phyloP scores from a whole-genome alignment of 768 basidiomycete genomes.

The Tylopilus balloui region DNA sequence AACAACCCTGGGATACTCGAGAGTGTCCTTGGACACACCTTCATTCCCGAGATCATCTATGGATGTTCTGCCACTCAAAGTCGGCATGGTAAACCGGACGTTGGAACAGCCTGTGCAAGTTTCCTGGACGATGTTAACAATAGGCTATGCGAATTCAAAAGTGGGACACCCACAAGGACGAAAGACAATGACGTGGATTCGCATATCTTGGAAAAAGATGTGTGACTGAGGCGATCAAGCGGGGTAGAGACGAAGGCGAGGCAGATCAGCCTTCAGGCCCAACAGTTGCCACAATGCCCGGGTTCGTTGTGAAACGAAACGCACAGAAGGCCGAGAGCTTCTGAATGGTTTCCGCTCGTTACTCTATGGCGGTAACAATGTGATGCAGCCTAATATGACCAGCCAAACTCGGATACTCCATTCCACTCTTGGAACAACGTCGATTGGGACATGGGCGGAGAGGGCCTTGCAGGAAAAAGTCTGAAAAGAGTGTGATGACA shows the following conservation, averaged over 20 bases:
- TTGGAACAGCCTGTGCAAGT: slow-evolving; percentile 26
- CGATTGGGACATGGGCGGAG: no score
- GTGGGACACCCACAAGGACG: slow-evolving; percentile 1
- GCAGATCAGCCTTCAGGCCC: slow-evolving; percentile 3
- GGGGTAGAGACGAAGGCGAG: slow-evolving; percentile 3
- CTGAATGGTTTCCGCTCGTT: background rate
- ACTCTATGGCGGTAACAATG: background rate
- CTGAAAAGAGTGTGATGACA: no score
- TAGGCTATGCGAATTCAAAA: slow-evolving; percentile 8
- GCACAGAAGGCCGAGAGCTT: background rate
- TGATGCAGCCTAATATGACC: no score
- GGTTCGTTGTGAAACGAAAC: slow-evolving; percentile 8
- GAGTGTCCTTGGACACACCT: no score
- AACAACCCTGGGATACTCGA: no score
- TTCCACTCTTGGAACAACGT: background rate
- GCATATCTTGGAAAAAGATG: slow-evolving; percentile 13
- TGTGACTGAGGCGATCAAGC: background rate
- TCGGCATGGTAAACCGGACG: slow-evolving; percentile 20
- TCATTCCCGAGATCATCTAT: no score
- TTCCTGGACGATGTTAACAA: slow-evolving; percentile 23
- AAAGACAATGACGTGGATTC: slow-evolving; percentile 22
- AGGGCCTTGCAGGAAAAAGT: no score
- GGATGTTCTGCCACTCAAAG: slow-evolving; percentile 29
- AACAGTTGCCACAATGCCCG: background rate
- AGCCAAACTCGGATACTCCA: no score